Percentiles rank a stretch among this genome's conserved stretches.
phyloP scores from a whole-genome alignment of 345 rosid species.

The Nephelium lappaceum region DNA sequence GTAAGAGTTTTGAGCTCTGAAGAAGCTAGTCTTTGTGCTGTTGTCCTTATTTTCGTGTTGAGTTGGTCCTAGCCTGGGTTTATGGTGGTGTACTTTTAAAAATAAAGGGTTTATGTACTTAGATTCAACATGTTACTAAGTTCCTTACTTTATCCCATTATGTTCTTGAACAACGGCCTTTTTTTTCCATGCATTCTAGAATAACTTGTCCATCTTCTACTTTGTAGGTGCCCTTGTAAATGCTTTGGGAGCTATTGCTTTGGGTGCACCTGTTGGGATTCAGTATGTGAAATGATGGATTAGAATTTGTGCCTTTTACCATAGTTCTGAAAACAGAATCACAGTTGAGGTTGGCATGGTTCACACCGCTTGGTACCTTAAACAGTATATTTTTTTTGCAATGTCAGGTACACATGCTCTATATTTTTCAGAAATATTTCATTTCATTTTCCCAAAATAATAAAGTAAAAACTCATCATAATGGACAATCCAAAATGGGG shows the following conservation, averaged over 20 bases:
- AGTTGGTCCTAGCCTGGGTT: neutral
- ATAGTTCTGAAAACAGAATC: slow-evolving; percentile 25
- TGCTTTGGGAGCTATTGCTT: slow-evolving; percentile 75
- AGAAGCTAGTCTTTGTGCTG: neutral
- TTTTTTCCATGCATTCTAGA: neutral
- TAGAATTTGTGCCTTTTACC: neutral
- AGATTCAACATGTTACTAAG: neutral
- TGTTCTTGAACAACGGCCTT: neutral
- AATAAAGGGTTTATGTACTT: neutral
- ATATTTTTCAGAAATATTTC: neutral
- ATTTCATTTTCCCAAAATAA: neutral
- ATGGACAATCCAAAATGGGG: neutral
- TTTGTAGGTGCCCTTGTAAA: slow-evolving; percentile 68
- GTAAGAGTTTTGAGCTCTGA: neutral
- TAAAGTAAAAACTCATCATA: neutral
- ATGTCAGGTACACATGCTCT: slow-evolving; percentile 10
- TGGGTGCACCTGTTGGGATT: slow-evolving; percentile 83
- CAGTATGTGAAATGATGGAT: slow-evolving; percentile 51
- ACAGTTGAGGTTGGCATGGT: slow-evolving; percentile 27
- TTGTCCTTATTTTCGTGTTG: neutral
- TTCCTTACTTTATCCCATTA: neutral
- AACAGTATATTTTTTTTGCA: slow-evolving; percentile 6
- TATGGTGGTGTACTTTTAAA: neutral
- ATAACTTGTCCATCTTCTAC: neutral
- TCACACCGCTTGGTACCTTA: slow-evolving; percentile 9